Percentiles rank a stretch among this genome's conserved stretches.
Evolutionary conservation across 441 rosid species (phyloP).

Genomic region (Euphorbia celastroides): DNA sequence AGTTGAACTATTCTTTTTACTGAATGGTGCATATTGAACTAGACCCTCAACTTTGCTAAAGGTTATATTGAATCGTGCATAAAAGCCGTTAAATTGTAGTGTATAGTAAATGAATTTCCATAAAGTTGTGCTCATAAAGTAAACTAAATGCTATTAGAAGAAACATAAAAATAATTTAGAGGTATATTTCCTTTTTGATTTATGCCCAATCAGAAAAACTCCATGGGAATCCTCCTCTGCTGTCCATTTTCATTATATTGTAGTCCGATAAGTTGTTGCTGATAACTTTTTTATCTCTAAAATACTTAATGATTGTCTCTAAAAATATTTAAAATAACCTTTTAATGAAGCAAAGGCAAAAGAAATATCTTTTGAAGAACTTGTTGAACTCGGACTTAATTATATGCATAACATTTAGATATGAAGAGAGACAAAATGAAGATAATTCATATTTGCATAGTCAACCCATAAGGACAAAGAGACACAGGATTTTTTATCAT

Average conservation of each 20-base stretch:
- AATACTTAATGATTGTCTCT: too few species aligned
- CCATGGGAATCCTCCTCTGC: constrained; percentile 32
- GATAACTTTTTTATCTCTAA: too few species aligned
- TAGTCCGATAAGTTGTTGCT: too few species aligned
- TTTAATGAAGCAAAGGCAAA: too few species aligned
- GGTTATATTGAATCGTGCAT: not conserved
- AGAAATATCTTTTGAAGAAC: too few species aligned
- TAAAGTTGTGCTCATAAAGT: not conserved
- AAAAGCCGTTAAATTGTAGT: not conserved
- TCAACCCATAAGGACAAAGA: constrained; percentile 24
- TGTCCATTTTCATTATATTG: constrained; percentile 7
- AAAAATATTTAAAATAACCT: too few species aligned
- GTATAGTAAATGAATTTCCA: not conserved
- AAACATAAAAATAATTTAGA: constrained; percentile 11
- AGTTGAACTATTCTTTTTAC: not conserved
- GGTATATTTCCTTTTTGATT: constrained; percentile 3
- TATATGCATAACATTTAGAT: too few species aligned
- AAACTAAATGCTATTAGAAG: constrained; percentile 3
- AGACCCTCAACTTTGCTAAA: not conserved
- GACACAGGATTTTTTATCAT: constrained; percentile 11
- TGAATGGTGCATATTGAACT: not conserved
- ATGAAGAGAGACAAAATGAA: not conserved
- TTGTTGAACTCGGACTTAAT: too few species aligned
- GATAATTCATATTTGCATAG: constrained; percentile 8
- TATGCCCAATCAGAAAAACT: constrained; percentile 9